A percentile compares a stretch with the other conserved stretches of the same genome.
Conservation (phyloP, 1,139 yeast genomes). For the Candida sojae region DNA sequence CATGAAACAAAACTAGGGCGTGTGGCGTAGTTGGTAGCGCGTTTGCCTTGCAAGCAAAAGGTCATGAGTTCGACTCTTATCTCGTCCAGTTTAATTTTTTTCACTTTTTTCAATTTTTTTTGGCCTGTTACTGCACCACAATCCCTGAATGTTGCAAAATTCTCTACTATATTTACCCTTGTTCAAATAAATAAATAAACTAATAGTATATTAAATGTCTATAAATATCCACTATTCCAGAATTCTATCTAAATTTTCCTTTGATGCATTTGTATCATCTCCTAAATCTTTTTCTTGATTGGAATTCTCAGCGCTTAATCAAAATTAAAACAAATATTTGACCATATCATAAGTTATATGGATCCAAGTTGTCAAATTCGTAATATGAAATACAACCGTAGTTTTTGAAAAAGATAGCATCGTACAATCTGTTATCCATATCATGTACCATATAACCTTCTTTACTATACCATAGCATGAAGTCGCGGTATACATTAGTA, state of each 20-base stretch:
- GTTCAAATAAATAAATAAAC: neutral
- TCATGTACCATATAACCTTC: conserved; percentile 12
- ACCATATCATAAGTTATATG: neutral
- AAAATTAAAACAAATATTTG: no score
- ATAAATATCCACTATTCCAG: neutral
- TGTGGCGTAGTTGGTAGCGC: conserved; percentile 77
- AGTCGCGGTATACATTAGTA: conserved; percentile 30
- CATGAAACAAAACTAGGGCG: conserved; percentile 38
- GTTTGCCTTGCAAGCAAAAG: conserved; percentile 68
- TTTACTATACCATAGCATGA: conserved; percentile 22
- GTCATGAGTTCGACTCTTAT: conserved; percentile 68
- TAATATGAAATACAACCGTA: conserved; percentile 2
- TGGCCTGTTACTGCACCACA: neutral
- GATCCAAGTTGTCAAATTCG: conserved; percentile 9
- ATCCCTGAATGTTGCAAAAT: no score
- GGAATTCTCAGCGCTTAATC: neutral
- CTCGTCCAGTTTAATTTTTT: conserved; percentile 47
- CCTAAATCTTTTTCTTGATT: conserved; percentile 3
- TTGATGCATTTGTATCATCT: neutral
- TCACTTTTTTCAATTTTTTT: neutral
- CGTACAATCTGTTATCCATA: conserved; percentile 18
- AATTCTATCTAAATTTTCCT: conserved; percentile 2
- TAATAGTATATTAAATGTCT: neutral
- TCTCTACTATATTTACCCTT: neutral
- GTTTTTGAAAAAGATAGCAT: conserved; percentile 7